These are phyloP conservation scores for Aspergillus sp. DNA, from an alignment of 2,329 filamentous ascomycete genomes.

Conservation along the genomic window DNA sequence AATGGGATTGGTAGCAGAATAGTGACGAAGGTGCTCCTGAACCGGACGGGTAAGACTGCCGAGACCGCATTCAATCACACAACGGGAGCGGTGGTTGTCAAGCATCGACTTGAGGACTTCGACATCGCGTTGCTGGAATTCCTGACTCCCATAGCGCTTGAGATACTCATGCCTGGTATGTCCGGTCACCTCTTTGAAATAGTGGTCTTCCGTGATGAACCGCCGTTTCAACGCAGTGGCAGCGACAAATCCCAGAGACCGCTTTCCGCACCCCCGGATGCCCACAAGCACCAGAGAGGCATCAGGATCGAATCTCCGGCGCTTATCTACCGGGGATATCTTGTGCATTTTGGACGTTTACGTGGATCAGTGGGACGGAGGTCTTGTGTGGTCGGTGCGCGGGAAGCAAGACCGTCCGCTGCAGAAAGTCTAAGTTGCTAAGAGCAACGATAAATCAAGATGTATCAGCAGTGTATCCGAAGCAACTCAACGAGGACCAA, in stretches of 20 bases:
- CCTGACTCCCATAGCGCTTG: slow-evolving; percentile 42
- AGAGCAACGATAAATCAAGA: neutral
- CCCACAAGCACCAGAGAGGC: slow-evolving; percentile 47
- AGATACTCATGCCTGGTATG: slow-evolving; percentile 46
- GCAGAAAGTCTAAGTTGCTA: neutral
- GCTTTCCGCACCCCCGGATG: slow-evolving; percentile 48
- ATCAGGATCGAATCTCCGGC: slow-evolving; percentile 38
- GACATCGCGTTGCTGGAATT: slow-evolving; percentile 46
- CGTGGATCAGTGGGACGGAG: neutral
- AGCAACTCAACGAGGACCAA: neutral
- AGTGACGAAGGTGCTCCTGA: slow-evolving; percentile 43
- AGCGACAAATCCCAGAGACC: slow-evolving; percentile 47
- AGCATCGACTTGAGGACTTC: slow-evolving; percentile 47
- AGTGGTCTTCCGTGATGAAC: slow-evolving; percentile 49
- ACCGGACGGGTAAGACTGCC: slow-evolving; percentile 46
- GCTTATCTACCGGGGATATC: slow-evolving; percentile 9
- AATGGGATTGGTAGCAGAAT: slow-evolving; percentile 42
- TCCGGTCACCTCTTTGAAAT: slow-evolving; percentile 46
- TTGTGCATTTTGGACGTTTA: slow-evolving; percentile 13
- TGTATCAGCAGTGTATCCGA: neutral
- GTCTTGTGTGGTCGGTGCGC: slow-evolving; percentile 6
- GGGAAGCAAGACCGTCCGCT: neutral
- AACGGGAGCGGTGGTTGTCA: slow-evolving; percentile 45
- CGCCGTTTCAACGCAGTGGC: slow-evolving; percentile 46
- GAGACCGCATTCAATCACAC: slow-evolving; percentile 48